Evolutionary conservation across 1,284 basidiomycete species (phyloP), one percentile per base, ranked within the genome.

Genomic region (Hymenochaete sp.): DNA sequence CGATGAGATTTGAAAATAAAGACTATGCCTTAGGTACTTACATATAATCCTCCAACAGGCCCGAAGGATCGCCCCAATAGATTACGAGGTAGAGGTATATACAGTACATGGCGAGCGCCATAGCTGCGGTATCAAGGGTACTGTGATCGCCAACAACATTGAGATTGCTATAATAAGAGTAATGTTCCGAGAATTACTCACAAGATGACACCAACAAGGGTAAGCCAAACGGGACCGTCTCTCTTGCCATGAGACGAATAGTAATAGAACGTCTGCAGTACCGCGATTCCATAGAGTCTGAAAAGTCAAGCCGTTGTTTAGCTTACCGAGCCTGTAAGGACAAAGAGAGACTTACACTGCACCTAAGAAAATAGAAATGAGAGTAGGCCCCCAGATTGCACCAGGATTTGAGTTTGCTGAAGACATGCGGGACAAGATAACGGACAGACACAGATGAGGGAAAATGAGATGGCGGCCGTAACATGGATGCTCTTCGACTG

Each of bases 241-340:
- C 29, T 26, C 11, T 36, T 42, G 24, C 41, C 29, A 16, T 47
- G 33, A 22, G 36, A 25, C 32, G 38, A 37, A 36, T 47, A 47
- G 18, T 47, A 47, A 24, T 47, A 47, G 27, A 47, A 47, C 7
- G 46, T 47, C 19, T 47, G 46, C 27, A 47, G 46, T 39, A 47
- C 46, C n/a, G 46, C 32, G 14, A 47, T 47, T 22, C 46, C 46
- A 43, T 47, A 47, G 1, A 47, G 24, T 16, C 46, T 47, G 22
- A 6, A 19, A 9, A n/a, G n/a, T 16, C 2, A 18, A 2, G 27
- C 25, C 14, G 22, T 26, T 24, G 21, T 26, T 7, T n/a, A 36
- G 38, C 8, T 22, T 24, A n/a, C 8, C 33, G 10, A 11, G 2
- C 4, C 6, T 4, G 7, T 5, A 22, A 6, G 22, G n/a, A n/a